Base-by-base conservation (phyloP, 495 filamentous ascomycete genomes). In the Zalerion maritima region DNA sequence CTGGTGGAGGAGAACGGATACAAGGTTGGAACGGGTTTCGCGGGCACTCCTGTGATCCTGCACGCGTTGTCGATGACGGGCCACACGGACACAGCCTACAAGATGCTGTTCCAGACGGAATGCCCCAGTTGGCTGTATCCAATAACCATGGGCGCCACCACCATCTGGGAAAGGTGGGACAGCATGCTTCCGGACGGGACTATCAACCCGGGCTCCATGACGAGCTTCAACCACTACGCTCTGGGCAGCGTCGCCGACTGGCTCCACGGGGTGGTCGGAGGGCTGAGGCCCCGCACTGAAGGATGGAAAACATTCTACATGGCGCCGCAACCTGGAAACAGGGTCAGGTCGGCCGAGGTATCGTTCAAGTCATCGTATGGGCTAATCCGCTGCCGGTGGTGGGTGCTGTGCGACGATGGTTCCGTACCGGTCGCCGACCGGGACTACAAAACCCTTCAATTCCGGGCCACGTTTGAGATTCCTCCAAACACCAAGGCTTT, bases 151-250 rank as follows among this genome's bases (percentile, higher is more conserved):
- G 57, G 55, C 17, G 64, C 54, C 0, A 72, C 68, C 0, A 67
- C 64, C 2, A 61, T 62, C 2, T 71, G 64, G 67, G 65, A 73
- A 38, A 52, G 68, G 1, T 71, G 68, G 68, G 64, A 71, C 36
- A 58, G 54, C 14, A 55, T 73, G 32, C 42, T 64, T 2, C 52
- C 55, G 0, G 54, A 71, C 36, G 64, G 65, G 1, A 45, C 37
- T 3, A 41, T 71, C 4, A 70, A 73, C 29, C 54, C 62, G 0
- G 64, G 62, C 0, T 33, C 52, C 14, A 71, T 73, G 67, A 67
- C 61, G 1, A 64, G 57, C 11, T 73, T 73, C 40, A 71, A 54
- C 11, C 50, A 54, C 36, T 54, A 54, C 17, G 37, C 45, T 4
- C 34, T 51, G 5, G 50, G 50, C 3, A 46, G 47, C 2, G 47